A percentile compares a stretch with the other conserved stretches of the same genome.
Evolutionary conservation across 1,284 basidiomycete genomes (phyloP).

Genomic region (Leccinum angustisporum): DNA sequence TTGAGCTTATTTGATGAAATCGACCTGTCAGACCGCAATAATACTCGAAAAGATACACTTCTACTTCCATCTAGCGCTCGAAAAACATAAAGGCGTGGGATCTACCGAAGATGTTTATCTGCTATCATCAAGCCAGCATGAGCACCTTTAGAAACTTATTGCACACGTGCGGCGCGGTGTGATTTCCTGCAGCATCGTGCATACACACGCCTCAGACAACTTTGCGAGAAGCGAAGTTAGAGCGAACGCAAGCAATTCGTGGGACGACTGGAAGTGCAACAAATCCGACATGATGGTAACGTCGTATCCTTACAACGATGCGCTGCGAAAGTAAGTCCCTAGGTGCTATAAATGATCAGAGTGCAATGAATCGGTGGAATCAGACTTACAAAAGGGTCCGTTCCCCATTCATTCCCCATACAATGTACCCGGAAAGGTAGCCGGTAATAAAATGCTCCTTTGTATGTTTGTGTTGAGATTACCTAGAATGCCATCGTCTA

Average conservation of each 20-base stretch:
- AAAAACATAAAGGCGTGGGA: slow-evolving; percentile 2
- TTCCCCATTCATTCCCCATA: slow-evolving; percentile 65
- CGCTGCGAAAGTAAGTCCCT: slow-evolving; percentile 14
- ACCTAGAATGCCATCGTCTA: slow-evolving; percentile 56
- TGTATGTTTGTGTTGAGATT: slow-evolving; percentile 57
- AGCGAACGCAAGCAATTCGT: slow-evolving; percentile 55
- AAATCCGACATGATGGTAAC: slow-evolving; percentile 62
- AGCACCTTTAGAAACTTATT: slow-evolving; percentile 45
- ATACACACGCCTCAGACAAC: slow-evolving; percentile 41
- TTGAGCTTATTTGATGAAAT: not conserved
- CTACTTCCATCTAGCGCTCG: slow-evolving; percentile 4
- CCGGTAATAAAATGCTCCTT: slow-evolving; percentile 43
- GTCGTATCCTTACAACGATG: slow-evolving; percentile 46
- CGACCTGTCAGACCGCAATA: not conserved
- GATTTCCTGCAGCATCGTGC: slow-evolving; percentile 64
- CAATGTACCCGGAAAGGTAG: slow-evolving; percentile 44
- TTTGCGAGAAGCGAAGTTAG: slow-evolving; percentile 49
- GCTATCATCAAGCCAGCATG: slow-evolving; percentile 1
- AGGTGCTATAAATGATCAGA: not conserved
- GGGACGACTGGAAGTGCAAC: slow-evolving; percentile 63
- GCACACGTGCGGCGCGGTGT: slow-evolving; percentile 57
- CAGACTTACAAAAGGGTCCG: slow-evolving; percentile 51
- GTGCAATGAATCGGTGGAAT: slow-evolving; percentile 2
- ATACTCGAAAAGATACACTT: not conserved
- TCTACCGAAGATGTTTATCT: not conserved